phyloP scores from a whole-genome alignment of 2,329 filamentous ascomycete species.

The Capronia epimyces region DNA sequence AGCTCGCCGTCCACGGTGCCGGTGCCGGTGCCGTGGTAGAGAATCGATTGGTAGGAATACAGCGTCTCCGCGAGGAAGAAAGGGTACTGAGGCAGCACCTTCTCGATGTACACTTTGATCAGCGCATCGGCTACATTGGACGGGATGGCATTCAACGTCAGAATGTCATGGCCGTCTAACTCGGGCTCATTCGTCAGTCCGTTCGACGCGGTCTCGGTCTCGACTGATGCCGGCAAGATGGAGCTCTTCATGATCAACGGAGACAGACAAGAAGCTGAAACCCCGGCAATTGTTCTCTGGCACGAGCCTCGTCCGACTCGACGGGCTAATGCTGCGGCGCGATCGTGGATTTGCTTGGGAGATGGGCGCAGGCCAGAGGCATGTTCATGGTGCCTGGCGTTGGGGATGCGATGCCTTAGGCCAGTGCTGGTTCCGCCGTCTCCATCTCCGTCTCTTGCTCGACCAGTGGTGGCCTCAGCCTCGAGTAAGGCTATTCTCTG shows the following conservation, averaged over 20 bases:
- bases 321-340: background rate
- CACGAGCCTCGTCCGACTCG: background rate
- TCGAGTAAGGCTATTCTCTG: too few relatives aligned
- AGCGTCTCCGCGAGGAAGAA: background rate
- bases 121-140: background rate
- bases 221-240: background rate
- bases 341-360: background rate
- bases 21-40: background rate
- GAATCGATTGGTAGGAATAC: background rate
- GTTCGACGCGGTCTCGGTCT: too few relatives aligned
- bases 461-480: background rate
- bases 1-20: too few relatives aligned
- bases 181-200: too few relatives aligned
- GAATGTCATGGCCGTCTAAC: too few relatives aligned
- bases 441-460: background rate
- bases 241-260: background rate
- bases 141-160: background rate
- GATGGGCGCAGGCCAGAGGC: background rate
- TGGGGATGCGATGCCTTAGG: too few relatives aligned
- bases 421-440: too few relatives aligned
- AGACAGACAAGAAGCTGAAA: background rate
- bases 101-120: conserved; percentile 3
- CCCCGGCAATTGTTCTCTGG: background rate
- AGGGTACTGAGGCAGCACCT: background rate
- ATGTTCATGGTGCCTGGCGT: too few relatives aligned